These are phyloP conservation scores for Parsonsia alboflavescens DNA, from an alignment of 257 asterid species.

Conservation along the genomic window DNA sequence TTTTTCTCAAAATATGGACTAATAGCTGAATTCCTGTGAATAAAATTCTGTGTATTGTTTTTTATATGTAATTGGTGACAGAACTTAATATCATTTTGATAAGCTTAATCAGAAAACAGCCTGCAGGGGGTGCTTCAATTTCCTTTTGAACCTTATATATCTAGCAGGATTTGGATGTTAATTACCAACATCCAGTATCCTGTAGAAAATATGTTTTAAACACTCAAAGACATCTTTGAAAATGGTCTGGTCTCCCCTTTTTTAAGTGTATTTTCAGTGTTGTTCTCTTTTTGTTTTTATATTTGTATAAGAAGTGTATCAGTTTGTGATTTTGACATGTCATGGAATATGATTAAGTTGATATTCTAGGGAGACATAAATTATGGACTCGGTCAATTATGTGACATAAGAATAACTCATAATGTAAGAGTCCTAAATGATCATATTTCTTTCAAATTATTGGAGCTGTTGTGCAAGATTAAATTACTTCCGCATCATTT, in stretches of 20 bases:
- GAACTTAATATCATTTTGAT: not conserved
- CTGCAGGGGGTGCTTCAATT: not conserved
- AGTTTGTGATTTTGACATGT: not conserved
- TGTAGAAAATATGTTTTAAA: not conserved
- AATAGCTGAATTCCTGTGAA: not conserved
- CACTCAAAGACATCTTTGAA: too few species aligned
- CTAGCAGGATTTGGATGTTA: not conserved
- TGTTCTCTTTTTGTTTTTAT: not conserved
- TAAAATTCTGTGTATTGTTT: not conserved
- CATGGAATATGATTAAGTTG: not conserved
- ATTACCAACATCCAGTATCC: not conserved
- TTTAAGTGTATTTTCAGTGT: not conserved
- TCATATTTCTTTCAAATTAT: not conserved
- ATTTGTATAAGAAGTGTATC: not conserved
- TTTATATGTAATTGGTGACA: not conserved
- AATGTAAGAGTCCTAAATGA: not conserved
- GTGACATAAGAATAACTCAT: not conserved
- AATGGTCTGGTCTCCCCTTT: not conserved
- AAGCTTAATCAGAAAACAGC: not conserved
- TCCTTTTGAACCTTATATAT: not conserved
- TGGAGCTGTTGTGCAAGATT: too few species aligned
- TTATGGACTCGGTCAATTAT: not conserved
- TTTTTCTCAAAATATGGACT: not conserved
- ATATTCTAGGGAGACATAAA: not conserved
- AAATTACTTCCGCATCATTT: not conserved